phyloP scores from a whole-genome alignment of 306 rosid genomes.

The Carpinus fangiana region DNA sequence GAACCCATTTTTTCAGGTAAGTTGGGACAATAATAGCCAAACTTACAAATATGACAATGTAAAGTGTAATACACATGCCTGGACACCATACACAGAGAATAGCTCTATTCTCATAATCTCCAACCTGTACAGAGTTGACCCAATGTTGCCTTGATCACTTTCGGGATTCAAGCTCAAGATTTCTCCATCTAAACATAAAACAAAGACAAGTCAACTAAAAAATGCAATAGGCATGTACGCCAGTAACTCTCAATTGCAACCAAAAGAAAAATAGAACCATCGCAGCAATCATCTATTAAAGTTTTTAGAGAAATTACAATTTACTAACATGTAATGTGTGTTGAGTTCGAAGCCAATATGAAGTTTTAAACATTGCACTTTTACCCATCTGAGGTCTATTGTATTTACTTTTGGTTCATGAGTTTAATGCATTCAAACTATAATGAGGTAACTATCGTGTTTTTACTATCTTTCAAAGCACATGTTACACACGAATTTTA shows the following conservation, averaged over 20 bases:
- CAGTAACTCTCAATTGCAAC: not conserved
- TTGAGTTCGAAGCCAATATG: not conserved
- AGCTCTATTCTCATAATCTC: slow-evolving; percentile 78
- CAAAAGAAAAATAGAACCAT: not conserved
- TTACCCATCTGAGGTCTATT: not conserved
- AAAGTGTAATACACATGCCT: slow-evolving; percentile 62
- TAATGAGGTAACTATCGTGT: not conserved
- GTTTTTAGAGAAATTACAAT: not conserved
- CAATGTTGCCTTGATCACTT: slow-evolving; percentile 37
- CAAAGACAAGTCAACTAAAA: slow-evolving; percentile 18
- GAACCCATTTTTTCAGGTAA: not conserved
- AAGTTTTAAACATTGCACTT: not conserved
- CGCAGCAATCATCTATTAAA: not conserved
- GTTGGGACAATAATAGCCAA: not conserved
- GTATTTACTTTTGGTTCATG: not conserved
- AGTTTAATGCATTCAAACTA: not conserved
- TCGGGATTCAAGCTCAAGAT: slow-evolving; percentile 33
- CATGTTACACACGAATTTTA: not conserved
- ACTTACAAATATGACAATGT: slow-evolving; percentile 7
- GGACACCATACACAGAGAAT: slow-evolving; percentile 78
- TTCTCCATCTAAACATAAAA: slow-evolving; percentile 48
- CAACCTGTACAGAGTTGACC: slow-evolving; percentile 64
- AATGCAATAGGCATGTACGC: slow-evolving; percentile 4
- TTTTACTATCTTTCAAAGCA: not conserved
- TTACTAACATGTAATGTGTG: not conserved